Conservation (phyloP, 768 basidiomycete genomes). For the Cubamyces lactineus region DNA sequence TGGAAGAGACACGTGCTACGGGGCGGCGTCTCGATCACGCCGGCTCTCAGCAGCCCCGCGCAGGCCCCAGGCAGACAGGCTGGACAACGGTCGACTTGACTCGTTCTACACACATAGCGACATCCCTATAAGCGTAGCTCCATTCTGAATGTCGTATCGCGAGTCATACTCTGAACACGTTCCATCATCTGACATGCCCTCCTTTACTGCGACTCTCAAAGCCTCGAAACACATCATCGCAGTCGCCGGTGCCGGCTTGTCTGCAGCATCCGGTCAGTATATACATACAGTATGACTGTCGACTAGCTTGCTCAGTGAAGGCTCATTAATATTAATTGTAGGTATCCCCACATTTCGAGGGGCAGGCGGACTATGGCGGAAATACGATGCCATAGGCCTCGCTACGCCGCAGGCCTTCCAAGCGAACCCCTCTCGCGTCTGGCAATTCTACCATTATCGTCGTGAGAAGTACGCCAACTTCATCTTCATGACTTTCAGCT, state of each 20-base stretch:
- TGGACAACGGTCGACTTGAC: conserved; percentile 12
- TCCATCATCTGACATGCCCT: conserved; percentile 22
- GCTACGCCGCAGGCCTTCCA: conserved; percentile 58
- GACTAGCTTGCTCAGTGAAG: too few relatives aligned
- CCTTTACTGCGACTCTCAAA: conserved; percentile 30
- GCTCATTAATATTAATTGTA: conserved; percentile 14
- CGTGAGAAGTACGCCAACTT: conserved; percentile 45
- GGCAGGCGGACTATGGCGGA: conserved; percentile 54
- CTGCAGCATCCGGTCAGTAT: conserved; percentile 57
- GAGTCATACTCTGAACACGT: background rate
- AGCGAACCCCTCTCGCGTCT: conserved; percentile 51
- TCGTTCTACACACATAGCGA: background rate
- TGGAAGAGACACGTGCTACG: conserved; percentile 13
- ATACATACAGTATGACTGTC: background rate
- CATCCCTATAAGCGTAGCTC: background rate
- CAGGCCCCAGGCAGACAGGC: too few relatives aligned
- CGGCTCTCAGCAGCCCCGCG: background rate
- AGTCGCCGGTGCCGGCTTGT: conserved; percentile 62
- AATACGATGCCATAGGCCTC: conserved; percentile 51
- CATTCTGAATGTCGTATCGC: background rate
- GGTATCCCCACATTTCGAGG: conserved; percentile 55
- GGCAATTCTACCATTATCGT: conserved; percentile 72
- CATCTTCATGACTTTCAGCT: background rate
- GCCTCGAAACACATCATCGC: conserved; percentile 43
- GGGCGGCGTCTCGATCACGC: conserved; percentile 13